Percentiles rank a stretch among this genome's conserved stretches.
phyloP scores from a whole-genome alignment of 345 rosid species.

The Salix udensis region DNA sequence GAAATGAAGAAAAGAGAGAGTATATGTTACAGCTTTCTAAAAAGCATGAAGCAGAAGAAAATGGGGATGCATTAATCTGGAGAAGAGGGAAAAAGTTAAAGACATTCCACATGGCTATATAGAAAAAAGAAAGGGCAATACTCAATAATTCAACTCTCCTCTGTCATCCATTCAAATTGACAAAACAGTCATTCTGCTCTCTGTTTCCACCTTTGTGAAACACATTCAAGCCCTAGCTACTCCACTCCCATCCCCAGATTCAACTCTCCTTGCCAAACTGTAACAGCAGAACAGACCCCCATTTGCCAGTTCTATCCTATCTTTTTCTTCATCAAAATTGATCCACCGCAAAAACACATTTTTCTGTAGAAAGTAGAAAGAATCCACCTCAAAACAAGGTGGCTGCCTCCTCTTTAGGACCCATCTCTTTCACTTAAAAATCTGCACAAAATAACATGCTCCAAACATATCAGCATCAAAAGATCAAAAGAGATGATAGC shows the following conservation, averaged over 20 bases:
- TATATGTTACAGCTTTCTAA: slow-evolving; percentile 27
- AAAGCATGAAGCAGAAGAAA: slow-evolving; percentile 35
- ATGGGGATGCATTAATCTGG: slow-evolving; percentile 24
- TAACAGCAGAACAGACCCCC: slow-evolving; percentile 22
- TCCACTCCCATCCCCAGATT: slow-evolving; percentile 17
- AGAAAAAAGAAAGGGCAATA: background rate
- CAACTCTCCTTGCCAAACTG: too few species aligned
- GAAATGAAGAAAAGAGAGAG: too few species aligned
- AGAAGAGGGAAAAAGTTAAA: slow-evolving; percentile 11
- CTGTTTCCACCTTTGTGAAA: slow-evolving; percentile 24
- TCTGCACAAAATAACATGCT: slow-evolving; percentile 20
- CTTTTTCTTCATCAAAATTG: slow-evolving; percentile 21
- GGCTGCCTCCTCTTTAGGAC: slow-evolving; percentile 13
- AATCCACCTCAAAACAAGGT: slow-evolving; percentile 14
- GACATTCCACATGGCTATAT: slow-evolving; percentile 19
- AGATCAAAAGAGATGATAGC: background rate
- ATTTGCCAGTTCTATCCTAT: slow-evolving; percentile 9
- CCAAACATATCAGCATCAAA: slow-evolving; percentile 10
- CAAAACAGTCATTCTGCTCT: slow-evolving; percentile 17
- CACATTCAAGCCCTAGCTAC: slow-evolving; percentile 1
- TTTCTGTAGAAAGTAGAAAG: slow-evolving; percentile 20
- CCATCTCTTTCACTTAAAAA: slow-evolving; percentile 14
- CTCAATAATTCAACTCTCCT: slow-evolving; percentile 14
- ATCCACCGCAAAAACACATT: slow-evolving; percentile 8
- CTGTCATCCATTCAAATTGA: slow-evolving; percentile 13